Evolutionary conservation across 768 basidiomycete species (phyloP).

Genomic region (Pleurotus citrinopileatus): DNA sequence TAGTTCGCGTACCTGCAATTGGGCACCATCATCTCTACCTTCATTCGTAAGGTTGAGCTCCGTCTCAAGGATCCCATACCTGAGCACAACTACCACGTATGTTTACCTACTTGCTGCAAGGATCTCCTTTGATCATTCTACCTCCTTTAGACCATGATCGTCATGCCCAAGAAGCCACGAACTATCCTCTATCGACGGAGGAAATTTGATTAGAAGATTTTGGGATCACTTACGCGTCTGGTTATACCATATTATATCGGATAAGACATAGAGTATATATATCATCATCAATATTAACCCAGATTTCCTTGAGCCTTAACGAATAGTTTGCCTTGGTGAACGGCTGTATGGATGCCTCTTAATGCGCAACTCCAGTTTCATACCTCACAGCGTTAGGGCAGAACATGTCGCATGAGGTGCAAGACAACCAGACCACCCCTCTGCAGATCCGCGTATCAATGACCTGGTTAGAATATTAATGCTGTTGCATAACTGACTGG

Average conservation of each 20-base stretch:
- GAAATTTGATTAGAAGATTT: slow-evolving; percentile 37
- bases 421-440: too few species aligned
- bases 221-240: neutral
- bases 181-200: slow-evolving; percentile 67
- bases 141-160: slow-evolving; percentile 88
- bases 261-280: slow-evolving; percentile 2
- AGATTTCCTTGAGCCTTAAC: too few species aligned
- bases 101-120: slow-evolving; percentile 24
- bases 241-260: slow-evolving; percentile 5
- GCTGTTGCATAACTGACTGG: too few species aligned
- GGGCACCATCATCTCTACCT: slow-evolving; percentile 73
- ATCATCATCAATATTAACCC: neutral
- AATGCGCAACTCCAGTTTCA: too few species aligned
- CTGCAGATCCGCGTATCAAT: too few species aligned
- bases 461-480: too few species aligned
- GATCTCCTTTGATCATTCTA: neutral
- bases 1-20: slow-evolving; percentile 96
- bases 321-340: too few species aligned
- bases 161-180: slow-evolving; percentile 75
- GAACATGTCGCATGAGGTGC: too few species aligned
- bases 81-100: slow-evolving; percentile 84
- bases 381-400: too few species aligned
- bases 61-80: slow-evolving; percentile 69
- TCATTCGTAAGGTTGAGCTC: slow-evolving; percentile 77
- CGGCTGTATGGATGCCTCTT: too few species aligned